Conservation (phyloP, 2,329 filamentous ascomycete genomes). For the Nemania sp. region DNA sequence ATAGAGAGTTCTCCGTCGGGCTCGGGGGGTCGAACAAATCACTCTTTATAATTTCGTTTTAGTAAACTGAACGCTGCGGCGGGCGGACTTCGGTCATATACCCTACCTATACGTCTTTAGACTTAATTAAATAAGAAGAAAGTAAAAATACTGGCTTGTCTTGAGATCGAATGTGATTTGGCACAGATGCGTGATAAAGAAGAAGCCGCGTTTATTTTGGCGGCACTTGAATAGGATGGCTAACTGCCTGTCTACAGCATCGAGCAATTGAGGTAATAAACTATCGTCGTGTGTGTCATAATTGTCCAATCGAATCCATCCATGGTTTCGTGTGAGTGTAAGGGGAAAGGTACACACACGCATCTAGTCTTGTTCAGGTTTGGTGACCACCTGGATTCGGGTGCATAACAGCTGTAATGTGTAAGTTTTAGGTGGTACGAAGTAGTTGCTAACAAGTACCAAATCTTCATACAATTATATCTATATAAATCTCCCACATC, state of each 20-base stretch:
- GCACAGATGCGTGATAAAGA: background rate
- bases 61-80: constrained; percentile 44
- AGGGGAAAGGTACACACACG: too few relatives aligned
- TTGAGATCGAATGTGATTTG: background rate
- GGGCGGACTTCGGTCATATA: constrained; percentile 41
- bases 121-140: constrained; percentile 41
- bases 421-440: too few relatives aligned
- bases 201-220: background rate
- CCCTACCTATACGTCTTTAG: constrained; percentile 40
- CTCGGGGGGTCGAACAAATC: constrained; percentile 33
- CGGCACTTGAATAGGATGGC: background rate
- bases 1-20: constrained; percentile 35
- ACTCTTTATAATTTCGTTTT: constrained; percentile 39
- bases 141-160: constrained; percentile 28
- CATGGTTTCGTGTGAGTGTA: too few relatives aligned
- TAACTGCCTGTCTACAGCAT: too few relatives aligned
- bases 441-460: too few relatives aligned
- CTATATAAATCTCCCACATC: too few relatives aligned
- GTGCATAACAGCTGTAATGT: background rate
- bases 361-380: background rate
- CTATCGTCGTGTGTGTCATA: background rate
- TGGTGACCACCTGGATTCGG: constrained; percentile 1
- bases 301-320: too few relatives aligned
- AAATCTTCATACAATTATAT: too few relatives aligned
- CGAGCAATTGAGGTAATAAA: background rate